Conservation (phyloP, 345 rosid genomes). For the Syzygium aromaticum region DNA sequence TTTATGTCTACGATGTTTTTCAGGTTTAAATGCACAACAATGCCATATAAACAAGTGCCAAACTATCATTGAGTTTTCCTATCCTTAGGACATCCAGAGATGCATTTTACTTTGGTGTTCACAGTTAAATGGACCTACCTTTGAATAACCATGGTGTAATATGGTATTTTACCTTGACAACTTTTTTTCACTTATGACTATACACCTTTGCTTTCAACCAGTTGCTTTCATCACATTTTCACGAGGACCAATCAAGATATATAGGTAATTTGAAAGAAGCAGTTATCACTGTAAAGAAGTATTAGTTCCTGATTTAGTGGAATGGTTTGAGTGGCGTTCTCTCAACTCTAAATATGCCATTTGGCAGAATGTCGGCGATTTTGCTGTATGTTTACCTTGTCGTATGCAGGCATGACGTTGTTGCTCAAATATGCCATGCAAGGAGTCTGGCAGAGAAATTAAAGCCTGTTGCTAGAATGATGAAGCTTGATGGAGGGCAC, state of each 20-base stretch:
- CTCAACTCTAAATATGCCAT: background rate
- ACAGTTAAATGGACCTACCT: background rate
- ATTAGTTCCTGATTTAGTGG: background rate
- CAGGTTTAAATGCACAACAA: background rate
- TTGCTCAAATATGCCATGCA: conserved; percentile 80
- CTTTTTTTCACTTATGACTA: background rate
- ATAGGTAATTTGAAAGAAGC: background rate
- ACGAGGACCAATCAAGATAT: background rate
- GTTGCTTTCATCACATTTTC: background rate
- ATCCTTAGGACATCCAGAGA: background rate
- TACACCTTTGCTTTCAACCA: background rate
- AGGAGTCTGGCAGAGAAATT: conserved; percentile 77
- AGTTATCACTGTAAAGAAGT: background rate
- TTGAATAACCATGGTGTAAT: background rate
- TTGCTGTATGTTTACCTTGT: background rate
- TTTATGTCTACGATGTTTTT: background rate
- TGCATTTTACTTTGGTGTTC: background rate
- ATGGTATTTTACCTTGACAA: background rate
- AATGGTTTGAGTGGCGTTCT: background rate
- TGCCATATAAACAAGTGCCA: background rate
- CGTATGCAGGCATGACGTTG: conserved; percentile 61
- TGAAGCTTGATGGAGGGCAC: conserved; percentile 94
- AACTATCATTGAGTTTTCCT: background rate
- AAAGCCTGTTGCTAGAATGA: conserved; percentile 79
- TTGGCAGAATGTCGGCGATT: background rate